Evolutionary conservation across 1,284 basidiomycete species (phyloP).

Genomic region (Athelia psychrophila): DNA sequence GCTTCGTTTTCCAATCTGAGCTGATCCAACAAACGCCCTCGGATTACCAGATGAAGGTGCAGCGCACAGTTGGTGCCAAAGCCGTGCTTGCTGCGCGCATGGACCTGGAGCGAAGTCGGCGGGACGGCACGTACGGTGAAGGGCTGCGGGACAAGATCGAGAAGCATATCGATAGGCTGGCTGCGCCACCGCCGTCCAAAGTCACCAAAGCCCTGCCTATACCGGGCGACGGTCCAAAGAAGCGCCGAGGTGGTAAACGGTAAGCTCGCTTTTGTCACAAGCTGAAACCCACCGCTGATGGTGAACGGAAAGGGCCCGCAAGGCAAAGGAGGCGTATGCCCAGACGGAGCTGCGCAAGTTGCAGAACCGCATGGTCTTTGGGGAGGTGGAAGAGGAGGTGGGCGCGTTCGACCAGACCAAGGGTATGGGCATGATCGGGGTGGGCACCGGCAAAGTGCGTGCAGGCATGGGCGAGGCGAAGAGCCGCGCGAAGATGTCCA

Average conservation of each 20-base stretch:
- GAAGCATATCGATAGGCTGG: conserved; percentile 87
- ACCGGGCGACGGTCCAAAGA: conserved; percentile 94
- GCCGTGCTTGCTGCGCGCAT: conserved; percentile 88
- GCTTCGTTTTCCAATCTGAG: conserved; percentile 94
- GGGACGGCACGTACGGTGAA: conserved; percentile 83
- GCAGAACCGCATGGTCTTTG: conserved; percentile 96
- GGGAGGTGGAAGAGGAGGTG: conserved; percentile 93
- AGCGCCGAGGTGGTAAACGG: conserved; percentile 94
- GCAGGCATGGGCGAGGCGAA: conserved; percentile 84
- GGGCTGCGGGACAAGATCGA: conserved; percentile 84
- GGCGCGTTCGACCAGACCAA: conserved; percentile 96
- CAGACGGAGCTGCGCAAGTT: conserved; percentile 96
- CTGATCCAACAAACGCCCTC: conserved; percentile 83
- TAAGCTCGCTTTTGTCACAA: conserved; percentile 32
- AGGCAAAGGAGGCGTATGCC: conserved; percentile 95
- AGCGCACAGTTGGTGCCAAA: conserved; percentile 93
- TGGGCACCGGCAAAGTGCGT: conserved; percentile 81
- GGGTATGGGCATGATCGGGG: conserved; percentile 96
- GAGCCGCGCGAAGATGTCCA: conserved; percentile 95
- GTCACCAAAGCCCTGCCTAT: conserved; percentile 94
- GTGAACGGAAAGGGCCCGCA: conserved; percentile 68
- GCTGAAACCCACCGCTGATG: background rate
- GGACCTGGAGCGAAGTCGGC: conserved; percentile 78
- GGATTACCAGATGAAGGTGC: conserved; percentile 92
- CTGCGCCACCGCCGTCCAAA: conserved; percentile 93